Base-by-base conservation (phyloP, 176 grass and related monocot genomes). In the Alopecurus myosuroides region DNA sequence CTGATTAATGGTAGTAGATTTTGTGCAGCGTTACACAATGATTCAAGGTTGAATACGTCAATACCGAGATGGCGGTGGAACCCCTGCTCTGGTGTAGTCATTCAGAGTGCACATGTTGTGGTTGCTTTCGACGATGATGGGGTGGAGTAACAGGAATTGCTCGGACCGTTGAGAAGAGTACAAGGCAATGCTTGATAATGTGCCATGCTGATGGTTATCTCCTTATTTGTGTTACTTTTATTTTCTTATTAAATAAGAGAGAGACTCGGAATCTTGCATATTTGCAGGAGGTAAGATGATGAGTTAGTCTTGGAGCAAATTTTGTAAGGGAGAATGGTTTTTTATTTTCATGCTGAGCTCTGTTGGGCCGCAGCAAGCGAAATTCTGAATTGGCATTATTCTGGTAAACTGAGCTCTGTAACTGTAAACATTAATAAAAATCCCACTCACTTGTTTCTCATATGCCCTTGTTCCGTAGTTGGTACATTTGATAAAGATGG, bases 1-100 rank as follows among this genome's bases (percentile, higher is more conserved):
- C 17, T 14, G 85, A 98, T 91, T 98, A 82, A 44, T 72, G 15
- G 53, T 74, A 44, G 53, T 74, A 44, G 30, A 84, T 63, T 37
- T 48, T 28, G 11, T 65, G 81, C 37, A 25, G 40, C 39, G 5
- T 51, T 36, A 55, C 6, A 46, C 7, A 12, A 70, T 40, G n/a
- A 29, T 53, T 44, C 18, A 8, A 83, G 23, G 68, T 22, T 88
- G 62, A 29, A 78, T 72, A 53, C 26, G 17, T 84, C 49, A 34
- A 77, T 70, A 61, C 23, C 22, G 61, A 33, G 62, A 53, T 80
- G 17, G 28, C 3, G 28, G 36, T 57, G 17, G 36, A n/a, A 45
- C 11, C 45, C 10, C 51, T 77, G 11, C n/a, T 72, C 53, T 20
- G 19, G 31, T 70, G 17, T 34, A 63, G 30, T 22, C 42, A 62